phyloP scores from a whole-genome alignment of 805 yeast species.

The Pichia paraexigua region DNA sequence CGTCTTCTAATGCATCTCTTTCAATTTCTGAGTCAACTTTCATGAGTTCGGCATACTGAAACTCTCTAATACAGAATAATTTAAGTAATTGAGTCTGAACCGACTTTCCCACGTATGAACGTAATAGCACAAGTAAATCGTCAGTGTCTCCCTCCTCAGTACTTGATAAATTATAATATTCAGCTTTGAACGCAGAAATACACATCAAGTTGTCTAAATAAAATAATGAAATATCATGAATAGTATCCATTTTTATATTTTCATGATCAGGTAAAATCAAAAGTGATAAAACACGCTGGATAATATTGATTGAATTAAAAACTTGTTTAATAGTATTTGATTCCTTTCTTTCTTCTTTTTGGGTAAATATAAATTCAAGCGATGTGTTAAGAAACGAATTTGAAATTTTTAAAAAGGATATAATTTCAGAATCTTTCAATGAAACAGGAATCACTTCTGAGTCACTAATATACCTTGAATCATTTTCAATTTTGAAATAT shows the following conservation, averaged over 20 bases:
- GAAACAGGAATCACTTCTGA: background rate
- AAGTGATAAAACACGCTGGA: background rate
- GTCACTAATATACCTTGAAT: background rate
- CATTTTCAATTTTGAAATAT: background rate
- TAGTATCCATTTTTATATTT: background rate
- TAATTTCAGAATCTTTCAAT: background rate
- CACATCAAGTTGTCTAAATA: constrained; percentile 3
- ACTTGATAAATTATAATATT: background rate
- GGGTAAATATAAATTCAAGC: background rate
- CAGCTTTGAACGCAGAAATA: constrained; percentile 8
- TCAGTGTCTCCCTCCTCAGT: constrained; percentile 2
- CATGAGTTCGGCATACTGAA: constrained; percentile 32
- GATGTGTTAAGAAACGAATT: background rate
- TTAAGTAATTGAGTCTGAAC: constrained; percentile 27
- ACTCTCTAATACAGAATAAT: constrained; percentile 44
- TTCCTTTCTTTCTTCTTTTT: background rate
- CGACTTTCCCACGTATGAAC: background rate
- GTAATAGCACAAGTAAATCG: background rate
- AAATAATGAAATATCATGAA: background rate
- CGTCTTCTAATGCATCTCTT: constrained; percentile 44
- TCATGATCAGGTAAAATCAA: background rate
- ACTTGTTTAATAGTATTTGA: background rate
- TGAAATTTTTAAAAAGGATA: constrained; percentile 2
- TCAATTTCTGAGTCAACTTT: constrained; percentile 32
- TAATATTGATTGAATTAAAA: background rate